Percentiles rank a stretch among this genome's conserved stretches.
phyloP scores from a whole-genome alignment of 169 alveolate genomes.

The Cryptosporidium viatorum region DNA sequence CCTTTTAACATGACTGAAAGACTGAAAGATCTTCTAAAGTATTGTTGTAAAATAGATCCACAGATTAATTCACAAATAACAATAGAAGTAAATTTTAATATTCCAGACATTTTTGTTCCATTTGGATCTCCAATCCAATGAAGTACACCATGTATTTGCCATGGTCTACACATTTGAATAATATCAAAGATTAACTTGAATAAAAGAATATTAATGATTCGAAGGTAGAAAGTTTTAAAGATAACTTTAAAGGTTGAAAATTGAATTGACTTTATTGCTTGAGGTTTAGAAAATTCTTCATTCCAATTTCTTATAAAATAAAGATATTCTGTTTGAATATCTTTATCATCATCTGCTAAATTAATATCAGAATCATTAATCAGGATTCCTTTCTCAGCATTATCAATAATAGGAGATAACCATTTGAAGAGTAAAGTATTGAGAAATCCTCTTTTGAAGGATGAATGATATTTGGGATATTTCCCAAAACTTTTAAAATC shows the following conservation, averaged over 20 bases:
- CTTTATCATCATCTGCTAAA: conserved; percentile 48
- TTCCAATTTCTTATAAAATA: conserved; percentile 51
- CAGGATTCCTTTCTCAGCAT: background rate
- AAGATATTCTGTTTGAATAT: conserved; percentile 28
- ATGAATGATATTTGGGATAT: conserved; percentile 30
- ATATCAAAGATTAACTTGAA: conserved; percentile 17
- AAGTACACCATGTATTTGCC: conserved; percentile 58
- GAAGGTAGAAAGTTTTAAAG: conserved; percentile 12
- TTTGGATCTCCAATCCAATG: conserved; percentile 49
- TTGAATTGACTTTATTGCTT: background rate
- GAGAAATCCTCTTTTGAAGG: conserved; percentile 48
- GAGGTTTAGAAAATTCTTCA: conserved; percentile 53
- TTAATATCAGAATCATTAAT: conserved; percentile 30
- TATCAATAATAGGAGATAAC: conserved; percentile 36
- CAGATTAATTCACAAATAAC: conserved; percentile 40
- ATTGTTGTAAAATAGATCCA: conserved; percentile 63
- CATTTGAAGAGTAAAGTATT: conserved; percentile 51
- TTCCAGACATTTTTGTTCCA: conserved; percentile 30
- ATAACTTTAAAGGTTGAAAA: conserved; percentile 48
- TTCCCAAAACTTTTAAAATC: background rate
- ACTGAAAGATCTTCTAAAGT: conserved; percentile 57
- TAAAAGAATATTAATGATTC: conserved; percentile 13
- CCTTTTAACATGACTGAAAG: conserved; percentile 63
- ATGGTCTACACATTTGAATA: conserved; percentile 27
- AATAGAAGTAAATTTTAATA: conserved; percentile 1